These are phyloP conservation scores for Teratosphaeria nubilosa DNA, from an alignment of 2,329 filamentous ascomycete genomes.

Conservation along the genomic window DNA sequence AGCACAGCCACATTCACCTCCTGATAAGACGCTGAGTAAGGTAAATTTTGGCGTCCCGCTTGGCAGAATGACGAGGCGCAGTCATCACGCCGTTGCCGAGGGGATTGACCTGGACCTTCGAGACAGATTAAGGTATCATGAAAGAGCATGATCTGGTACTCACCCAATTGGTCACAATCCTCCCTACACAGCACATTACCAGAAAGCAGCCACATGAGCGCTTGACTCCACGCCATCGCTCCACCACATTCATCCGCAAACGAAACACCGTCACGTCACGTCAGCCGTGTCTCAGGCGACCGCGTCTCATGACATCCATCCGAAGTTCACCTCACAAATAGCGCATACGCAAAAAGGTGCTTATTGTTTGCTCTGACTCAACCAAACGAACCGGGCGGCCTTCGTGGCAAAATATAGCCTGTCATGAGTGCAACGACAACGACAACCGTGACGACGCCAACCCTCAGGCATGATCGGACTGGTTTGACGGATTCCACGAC, in stretches of 20 bases:
- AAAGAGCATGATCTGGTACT: neutral
- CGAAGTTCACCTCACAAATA: neutral
- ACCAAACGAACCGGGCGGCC: slow-evolving; percentile 1
- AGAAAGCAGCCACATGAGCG: neutral
- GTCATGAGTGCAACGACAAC: slow-evolving; percentile 7
- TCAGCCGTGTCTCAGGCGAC: neutral
- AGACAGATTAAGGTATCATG: neutral
- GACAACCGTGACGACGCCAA: slow-evolving; percentile 8
- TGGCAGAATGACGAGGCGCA: neutral
- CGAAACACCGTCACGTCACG: neutral
- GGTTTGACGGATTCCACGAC: slow-evolving; percentile 37
- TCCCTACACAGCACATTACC: neutral
- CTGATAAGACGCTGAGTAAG: neutral
- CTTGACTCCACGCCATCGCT: neutral
- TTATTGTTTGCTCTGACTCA: neutral
- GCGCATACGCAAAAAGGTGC: neutral
- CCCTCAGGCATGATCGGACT: slow-evolving; percentile 19
- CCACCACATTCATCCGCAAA: neutral
- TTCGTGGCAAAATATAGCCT: slow-evolving; percentile 2
- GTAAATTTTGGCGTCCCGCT: neutral
- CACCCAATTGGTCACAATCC: neutral
- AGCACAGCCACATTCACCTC: neutral
- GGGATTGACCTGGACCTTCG: too few relatives aligned
- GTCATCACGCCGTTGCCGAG: neutral
- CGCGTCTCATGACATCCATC: neutral